These are phyloP conservation scores for Phytophthora fragariae DNA, from an alignment of 352 stramenopile genomes.

Conservation along the genomic window DNA sequence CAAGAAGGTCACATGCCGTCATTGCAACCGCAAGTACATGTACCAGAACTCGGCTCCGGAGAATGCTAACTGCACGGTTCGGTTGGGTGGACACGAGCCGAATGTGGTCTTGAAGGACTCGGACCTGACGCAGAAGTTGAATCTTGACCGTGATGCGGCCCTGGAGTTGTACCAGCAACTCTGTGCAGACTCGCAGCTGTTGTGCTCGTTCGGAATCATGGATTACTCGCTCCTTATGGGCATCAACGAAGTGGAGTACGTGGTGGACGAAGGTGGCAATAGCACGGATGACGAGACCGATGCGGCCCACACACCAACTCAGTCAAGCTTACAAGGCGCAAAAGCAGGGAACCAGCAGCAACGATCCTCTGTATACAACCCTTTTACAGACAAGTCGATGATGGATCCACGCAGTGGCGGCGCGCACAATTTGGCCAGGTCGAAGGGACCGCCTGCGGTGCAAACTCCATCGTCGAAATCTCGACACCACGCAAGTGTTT, in stretches of 20 bases:
- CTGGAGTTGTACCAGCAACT: constrained; percentile 82
- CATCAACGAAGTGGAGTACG: constrained; percentile 90
- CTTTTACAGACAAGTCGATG: constrained; percentile 74
- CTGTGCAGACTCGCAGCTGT: constrained; percentile 79
- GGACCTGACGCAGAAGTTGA: constrained; percentile 90
- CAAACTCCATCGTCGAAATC: constrained; percentile 33
- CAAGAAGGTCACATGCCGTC: constrained; percentile 90
- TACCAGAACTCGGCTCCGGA: constrained; percentile 74
- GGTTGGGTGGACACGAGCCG: constrained; percentile 83
- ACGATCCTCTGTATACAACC: constrained; percentile 56
- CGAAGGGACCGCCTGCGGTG: constrained; percentile 35
- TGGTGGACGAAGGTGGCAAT: constrained; percentile 73
- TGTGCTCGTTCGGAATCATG: constrained; percentile 93
- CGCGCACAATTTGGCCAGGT: constrained; percentile 37
- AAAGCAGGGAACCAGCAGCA: constrained; percentile 30
- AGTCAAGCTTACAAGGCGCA: constrained; percentile 12
- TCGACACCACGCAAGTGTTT: constrained; percentile 75
- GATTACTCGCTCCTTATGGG: constrained; percentile 93
- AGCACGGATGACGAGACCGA: constrained; percentile 51
- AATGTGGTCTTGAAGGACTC: constrained; percentile 92
- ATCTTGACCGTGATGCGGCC: constrained; percentile 74
- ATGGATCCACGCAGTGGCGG: constrained; percentile 61
- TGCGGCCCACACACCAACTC: constrained; percentile 32
- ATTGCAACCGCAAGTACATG: constrained; percentile 89
- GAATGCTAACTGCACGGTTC: constrained; percentile 77